These are phyloP conservation scores for Cardamine occulta DNA, from an alignment of 345 rosid genomes.

Conservation along the genomic window DNA sequence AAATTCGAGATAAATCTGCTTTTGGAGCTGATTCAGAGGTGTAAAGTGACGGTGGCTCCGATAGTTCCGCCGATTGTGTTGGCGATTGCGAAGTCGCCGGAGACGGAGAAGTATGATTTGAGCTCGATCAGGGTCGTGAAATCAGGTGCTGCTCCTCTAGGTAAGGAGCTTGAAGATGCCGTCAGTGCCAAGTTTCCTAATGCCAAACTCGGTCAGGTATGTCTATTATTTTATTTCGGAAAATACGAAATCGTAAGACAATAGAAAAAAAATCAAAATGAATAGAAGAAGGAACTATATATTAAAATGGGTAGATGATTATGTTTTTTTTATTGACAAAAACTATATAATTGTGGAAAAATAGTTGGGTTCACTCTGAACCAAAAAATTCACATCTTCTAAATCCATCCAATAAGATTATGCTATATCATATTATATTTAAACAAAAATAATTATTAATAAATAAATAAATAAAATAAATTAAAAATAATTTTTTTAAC, in stretches of 20 bases:
- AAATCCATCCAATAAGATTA: no score
- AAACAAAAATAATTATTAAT: no score
- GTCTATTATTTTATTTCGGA: background rate
- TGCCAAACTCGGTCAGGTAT: slow-evolving; percentile 88
- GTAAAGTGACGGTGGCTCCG: slow-evolving; percentile 75
- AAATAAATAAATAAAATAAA: no score
- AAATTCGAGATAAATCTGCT: slow-evolving; percentile 67
- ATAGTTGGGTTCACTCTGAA: no score
- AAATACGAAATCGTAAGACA: background rate
- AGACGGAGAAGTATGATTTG: slow-evolving; percentile 64
- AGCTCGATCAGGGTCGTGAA: slow-evolving; percentile 68
- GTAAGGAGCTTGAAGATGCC: slow-evolving; percentile 87
- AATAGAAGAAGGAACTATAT: no score
- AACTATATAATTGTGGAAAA: no score
- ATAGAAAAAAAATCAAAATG: background rate
- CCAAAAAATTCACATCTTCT: no score
- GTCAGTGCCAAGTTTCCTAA: slow-evolving; percentile 70
- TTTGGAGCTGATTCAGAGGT: slow-evolving; percentile 61
- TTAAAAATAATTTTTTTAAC: no score
- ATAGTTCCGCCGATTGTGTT: slow-evolving; percentile 81
- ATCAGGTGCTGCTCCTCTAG: slow-evolving; percentile 92
- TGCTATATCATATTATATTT: no score
- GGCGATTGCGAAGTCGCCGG: slow-evolving; percentile 66
- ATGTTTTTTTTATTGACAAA: background rate
- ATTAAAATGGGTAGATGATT: no score